Percentiles rank a stretch among this genome's conserved stretches.
phyloP scores from a whole-genome alignment of 805 yeast genomes.

The Saccharomycopsis vini region DNA sequence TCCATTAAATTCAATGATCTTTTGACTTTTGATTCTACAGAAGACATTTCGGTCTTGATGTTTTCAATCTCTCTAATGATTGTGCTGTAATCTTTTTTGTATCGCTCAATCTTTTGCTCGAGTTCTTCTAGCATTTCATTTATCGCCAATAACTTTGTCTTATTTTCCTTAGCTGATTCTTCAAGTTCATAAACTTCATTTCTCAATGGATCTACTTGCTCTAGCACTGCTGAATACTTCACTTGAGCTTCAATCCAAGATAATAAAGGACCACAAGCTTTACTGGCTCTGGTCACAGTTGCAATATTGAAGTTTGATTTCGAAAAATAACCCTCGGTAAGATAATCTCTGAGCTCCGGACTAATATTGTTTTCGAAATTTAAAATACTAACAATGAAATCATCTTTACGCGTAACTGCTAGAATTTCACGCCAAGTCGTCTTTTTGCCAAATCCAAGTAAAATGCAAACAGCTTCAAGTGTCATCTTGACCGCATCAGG shows the following conservation, averaged over 20 bases:
- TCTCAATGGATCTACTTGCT: constrained; percentile 64
- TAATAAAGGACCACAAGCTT: constrained; percentile 87
- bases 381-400: constrained; percentile 77
- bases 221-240: constrained; percentile 62
- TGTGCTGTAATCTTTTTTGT: constrained; percentile 58
- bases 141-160: constrained; percentile 64
- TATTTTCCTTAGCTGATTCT: constrained; percentile 47
- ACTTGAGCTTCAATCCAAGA: constrained; percentile 89
- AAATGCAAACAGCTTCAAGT: constrained; percentile 76
- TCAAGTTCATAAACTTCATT: constrained; percentile 58
- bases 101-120: constrained; percentile 55
- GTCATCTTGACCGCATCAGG: constrained; percentile 81
- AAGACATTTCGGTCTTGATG: constrained; percentile 60
- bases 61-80: constrained; percentile 73
- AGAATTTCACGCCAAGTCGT: constrained; percentile 77
- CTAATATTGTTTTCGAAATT: constrained; percentile 60
- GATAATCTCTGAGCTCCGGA: constrained; percentile 38
- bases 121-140: constrained; percentile 74
- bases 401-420: constrained; percentile 70
- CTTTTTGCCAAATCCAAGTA: constrained; percentile 61
- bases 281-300: constrained; percentile 78
- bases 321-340: constrained; percentile 54
- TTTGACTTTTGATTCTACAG: constrained; percentile 49
- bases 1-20: constrained; percentile 57
- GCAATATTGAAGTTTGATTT: constrained; percentile 60